phyloP scores from a whole-genome alignment of 2,329 filamentous ascomycete species.

The Scleromitrula shiraiana region DNA sequence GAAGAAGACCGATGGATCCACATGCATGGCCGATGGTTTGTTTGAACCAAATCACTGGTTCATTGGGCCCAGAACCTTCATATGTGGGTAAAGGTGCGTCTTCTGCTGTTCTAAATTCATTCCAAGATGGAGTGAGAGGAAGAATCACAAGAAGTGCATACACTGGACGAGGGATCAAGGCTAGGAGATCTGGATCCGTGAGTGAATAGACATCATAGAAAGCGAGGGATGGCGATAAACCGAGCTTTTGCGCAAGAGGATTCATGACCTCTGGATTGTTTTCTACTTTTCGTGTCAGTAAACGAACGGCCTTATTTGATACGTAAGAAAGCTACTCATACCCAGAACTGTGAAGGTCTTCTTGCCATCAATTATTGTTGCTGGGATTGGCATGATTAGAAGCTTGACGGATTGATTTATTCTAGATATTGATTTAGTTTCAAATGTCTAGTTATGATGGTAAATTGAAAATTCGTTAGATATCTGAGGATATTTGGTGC shows the following conservation, averaged over 20 bases:
- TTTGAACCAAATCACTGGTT: conserved; percentile 86
- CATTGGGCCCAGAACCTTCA: conserved; percentile 54
- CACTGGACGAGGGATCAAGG: conserved; percentile 81
- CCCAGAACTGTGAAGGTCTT: conserved; percentile 20
- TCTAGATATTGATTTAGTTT: too few species aligned
- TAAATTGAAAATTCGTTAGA: too few species aligned
- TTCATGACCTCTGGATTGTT: conserved; percentile 84
- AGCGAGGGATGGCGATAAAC: conserved; percentile 66
- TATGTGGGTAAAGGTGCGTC: conserved; percentile 59
- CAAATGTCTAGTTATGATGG: too few species aligned
- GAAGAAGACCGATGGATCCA: conserved; percentile 80
- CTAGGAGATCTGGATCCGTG: conserved; percentile 74
- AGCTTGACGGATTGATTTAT: too few species aligned
- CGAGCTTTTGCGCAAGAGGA: conserved; percentile 71
- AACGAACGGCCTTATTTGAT: background rate
- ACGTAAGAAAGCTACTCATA: background rate
- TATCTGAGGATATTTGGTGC: too few species aligned
- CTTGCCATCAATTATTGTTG: conserved; percentile 12
- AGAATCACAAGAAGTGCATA: conserved; percentile 88
- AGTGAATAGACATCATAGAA: conserved; percentile 92
- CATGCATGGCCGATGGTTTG: conserved; percentile 95
- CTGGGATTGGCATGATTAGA: conserved; percentile 13
- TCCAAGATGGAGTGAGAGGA: conserved; percentile 72
- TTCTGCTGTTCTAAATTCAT: conserved; percentile 66
- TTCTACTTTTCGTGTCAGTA: too few species aligned